Evolutionary conservation across 306 rosid species (phyloP), one percentile per base, ranked within the genome.

Genomic region (Dicorynia guianensis): DNA sequence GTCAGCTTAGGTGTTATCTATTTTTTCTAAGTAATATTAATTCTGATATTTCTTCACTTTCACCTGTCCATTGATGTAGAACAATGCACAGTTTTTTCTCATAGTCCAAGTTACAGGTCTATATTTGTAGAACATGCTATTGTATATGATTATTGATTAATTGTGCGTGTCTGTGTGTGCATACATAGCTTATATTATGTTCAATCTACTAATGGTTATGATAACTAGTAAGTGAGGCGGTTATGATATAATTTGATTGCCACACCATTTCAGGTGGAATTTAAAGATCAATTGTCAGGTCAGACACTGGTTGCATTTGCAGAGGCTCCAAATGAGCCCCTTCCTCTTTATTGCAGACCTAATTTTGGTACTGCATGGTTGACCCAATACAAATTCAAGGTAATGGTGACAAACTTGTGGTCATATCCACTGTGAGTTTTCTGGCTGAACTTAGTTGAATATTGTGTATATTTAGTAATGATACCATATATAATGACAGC

Each of bases 251-350:
- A 44, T 69, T 71, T 76, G 63, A 33, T 61, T 56, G 64, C 64
- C 66, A 64, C 36, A 71, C 50, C 62, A 71, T 78, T 77, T 75
- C 85, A 92, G 97, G 97, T 95, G 67, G 97, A 95, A 77, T 92
- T 89, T 76, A 84, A 80, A 80, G 98, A 95, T 75, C 86, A 54
- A 54, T 80, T 85, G 73, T 92, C 96, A 9, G 98, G 98, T 63
- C 88, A 82, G 81, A 76, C 76, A 11, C 85, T 76, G 58, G 49
- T 86, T 80, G 96, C 97, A 8, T 82, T 75, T 65, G 98, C 98
- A 5, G 98, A 95, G 86, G 96, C 97, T 80, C 98, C 97, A 47
- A 71, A 85, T 73, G 98, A 92, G 83, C 97, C 98, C 77, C 98
- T 95, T 89, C 98, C 98, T 85, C 87, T 83, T 79, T 71, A 86